Base-by-base conservation (phyloP, 306 rosid genomes). In the Vicia faba region DNA sequence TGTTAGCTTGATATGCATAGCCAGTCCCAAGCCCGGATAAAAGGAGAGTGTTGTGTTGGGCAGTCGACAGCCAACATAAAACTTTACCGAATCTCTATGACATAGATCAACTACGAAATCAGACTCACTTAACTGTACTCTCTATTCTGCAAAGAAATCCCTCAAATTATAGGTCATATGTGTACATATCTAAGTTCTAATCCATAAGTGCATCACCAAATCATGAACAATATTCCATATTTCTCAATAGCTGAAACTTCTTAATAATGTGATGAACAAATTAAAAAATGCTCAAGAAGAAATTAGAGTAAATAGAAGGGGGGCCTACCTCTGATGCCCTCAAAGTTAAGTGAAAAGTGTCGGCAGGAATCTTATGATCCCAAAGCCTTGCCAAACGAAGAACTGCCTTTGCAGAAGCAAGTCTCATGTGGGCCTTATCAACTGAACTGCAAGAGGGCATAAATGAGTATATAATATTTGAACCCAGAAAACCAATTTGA, bases 381-480 rank as follows among this genome's bases (percentile, higher is more conserved):
- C 99, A 90, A 38, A 86, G 84, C 95, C 81, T 88, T 54, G 97
- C 85, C 75, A 93, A 72, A 61, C 90, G 92, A 73, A 93, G 92
- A 74, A 93, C 78, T 0, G 97, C 99, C 86, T 93, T 93, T 14
- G 97, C 99, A 65, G 99, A 77, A 66, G 99, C 96, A 76, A 93
- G 97, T 76, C 82, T 87, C 81, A 93, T 58, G 82, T 93, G 95
- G 70, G 88, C 97, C 89, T 88, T 90, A 70, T 93, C 99, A 68
- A 88, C 95, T 73, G 84, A 84, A 77, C 99, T 93, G 95, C 77
- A 80, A 71, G 76, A 79, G 73, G 41, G 62, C 36, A 78, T 71
- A 70, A 65, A 62, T 58, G 63, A 70, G 72, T 38, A 64, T 25
- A 74, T 63, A 18, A 75, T 18, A 66, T 56, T 41, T 74, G 63